Base-by-base conservation (phyloP, 169 alveolate species). In the Fabrea salina region DNA sequence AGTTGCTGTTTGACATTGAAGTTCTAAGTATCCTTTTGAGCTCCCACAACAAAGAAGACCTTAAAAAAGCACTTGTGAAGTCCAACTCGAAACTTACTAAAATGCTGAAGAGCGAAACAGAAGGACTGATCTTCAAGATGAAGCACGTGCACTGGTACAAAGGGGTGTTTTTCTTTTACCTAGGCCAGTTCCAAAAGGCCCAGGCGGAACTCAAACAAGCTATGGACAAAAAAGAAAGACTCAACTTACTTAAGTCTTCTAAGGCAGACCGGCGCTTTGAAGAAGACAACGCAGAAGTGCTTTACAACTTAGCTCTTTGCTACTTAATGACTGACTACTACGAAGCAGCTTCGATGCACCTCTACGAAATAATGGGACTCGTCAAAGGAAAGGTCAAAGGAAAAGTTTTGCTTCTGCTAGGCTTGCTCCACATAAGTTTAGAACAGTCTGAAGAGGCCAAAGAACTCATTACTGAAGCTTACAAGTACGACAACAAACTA, bases 101-200 rank as follows among this genome's bases (percentile, higher is more conserved):
- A 64, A 30, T 41, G 1, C 57, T 37, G 41, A 37, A 16, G n/a
- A 39, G 25, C 2, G 41, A 64, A 6, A 3, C 27, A 19, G 79
- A 70, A 47, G 79, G 79, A 4, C 33, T 27, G 16, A 70, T 70
- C 49, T 41, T 11, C 27, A 50, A 43, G 11, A 25, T 19, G 11
- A 25, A 44, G 19, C 79, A 70, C 13, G 7, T 43, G 1, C 79
- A 70, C 5, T 70, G 66, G 59, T 70, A 44, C 37, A 70, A 50
- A 47, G 79, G 67, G 1, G 19, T 47, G 13, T 47, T 70, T 6
- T 16, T 22, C 13, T 70, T 70, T 35, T 70, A 30, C 32, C 35
- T 70, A 5, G 79, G 79, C 11, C 50, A 70, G 13, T 70, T 47
- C 30, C 40, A 70, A 47, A 70, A 70, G 32, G 61, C 79, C 32